Evolutionary conservation across 2,329 filamentous ascomycete species (phyloP), one percentile per base, ranked within the genome.

Genomic region (Penicillium nordicum): DNA sequence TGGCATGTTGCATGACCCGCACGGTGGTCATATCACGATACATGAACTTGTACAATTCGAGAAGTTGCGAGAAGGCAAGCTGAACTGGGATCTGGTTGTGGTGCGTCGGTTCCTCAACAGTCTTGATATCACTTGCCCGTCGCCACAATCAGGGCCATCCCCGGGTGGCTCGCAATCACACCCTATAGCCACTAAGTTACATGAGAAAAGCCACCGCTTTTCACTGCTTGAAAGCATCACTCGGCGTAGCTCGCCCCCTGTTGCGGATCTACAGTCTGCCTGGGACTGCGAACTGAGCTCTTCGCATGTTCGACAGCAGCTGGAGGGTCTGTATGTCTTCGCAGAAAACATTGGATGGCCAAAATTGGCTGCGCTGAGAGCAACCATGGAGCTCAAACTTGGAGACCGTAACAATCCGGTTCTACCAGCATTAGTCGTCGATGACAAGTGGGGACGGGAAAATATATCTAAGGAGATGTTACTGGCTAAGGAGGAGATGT

Each of bases 21-120:
- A 71, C 8, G 69, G 73, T n/a, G 66, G 78, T 25, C 64, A 69
- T 34, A 67, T 82, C 41, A 77, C 74, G 1, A 63, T 69, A 1
- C 67, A 74, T 25, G 78, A 82, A 48, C 70, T 80, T 14, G 67
- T 74, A 21, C 71, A 75, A 7, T 79, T 82, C 50, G 74, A 78
- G 45, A 72, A 72, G 23, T 64, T 80, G 42, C 77, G 79, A 53
- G 79, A 75, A n/a, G 70, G 73, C 5, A 84, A 84, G 62, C 72
- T 80, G 5, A 77, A 82, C 50, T 84, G 82, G 82, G 81, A 84
- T 67, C 67, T 85, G 25, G 73, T 84, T 2, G 72, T 81, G 18
- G 79, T 79, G 7, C 76, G 80, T 23, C 74, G 79, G 3, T 83
- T 84, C 49, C 68, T 83, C 32, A 78, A 82, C 42, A 82, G 79